Conservation (phyloP, 2,329 filamentous ascomycete genomes). For the Ophiostoma ips region DNA sequence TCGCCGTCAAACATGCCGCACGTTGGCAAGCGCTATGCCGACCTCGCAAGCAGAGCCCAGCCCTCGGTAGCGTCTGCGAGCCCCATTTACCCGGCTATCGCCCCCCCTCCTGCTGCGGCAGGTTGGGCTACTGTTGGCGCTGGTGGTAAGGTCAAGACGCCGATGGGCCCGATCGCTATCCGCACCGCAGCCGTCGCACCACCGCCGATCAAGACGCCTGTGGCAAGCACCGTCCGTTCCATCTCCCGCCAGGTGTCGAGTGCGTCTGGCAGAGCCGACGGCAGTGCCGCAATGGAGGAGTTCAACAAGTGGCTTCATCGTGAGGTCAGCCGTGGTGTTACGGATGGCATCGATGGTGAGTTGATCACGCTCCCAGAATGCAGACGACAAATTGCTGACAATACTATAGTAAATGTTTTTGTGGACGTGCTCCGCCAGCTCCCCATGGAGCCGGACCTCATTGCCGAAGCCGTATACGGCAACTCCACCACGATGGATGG, state of each 20-base stretch:
- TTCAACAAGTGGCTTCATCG: slow-evolving; percentile 85
- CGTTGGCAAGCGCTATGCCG: slow-evolving; percentile 74
- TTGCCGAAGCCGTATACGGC: slow-evolving; percentile 80
- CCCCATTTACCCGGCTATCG: slow-evolving; percentile 21
- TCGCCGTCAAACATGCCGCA: slow-evolving; percentile 19
- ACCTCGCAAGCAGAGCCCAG: slow-evolving; percentile 67
- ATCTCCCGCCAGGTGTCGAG: slow-evolving; percentile 24
- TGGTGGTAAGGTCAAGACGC: slow-evolving; percentile 77
- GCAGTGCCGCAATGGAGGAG: slow-evolving; percentile 59
- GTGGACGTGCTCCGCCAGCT: slow-evolving; percentile 61
- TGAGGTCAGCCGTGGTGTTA: slow-evolving; percentile 62
- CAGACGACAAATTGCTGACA: background rate
- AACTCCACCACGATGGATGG: slow-evolving; percentile 83
- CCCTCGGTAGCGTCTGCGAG: slow-evolving; percentile 19
- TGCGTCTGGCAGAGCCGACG: slow-evolving; percentile 24
- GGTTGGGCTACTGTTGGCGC: slow-evolving; percentile 92
- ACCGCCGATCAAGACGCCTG: slow-evolving; percentile 26
- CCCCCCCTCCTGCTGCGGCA: slow-evolving; percentile 26
- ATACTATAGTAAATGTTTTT: slow-evolving; percentile 54
- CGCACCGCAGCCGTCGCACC: slow-evolving; percentile 30
- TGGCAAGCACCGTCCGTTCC: slow-evolving; percentile 16
- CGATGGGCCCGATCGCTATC: slow-evolving; percentile 40
- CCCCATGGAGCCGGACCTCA: slow-evolving; percentile 64
- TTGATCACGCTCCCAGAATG: slow-evolving; percentile 10
- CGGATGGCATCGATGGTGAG: slow-evolving; percentile 37